Evolutionary conservation across 305 asterid species (phyloP).

Genomic region (Solanum hybrid): DNA sequence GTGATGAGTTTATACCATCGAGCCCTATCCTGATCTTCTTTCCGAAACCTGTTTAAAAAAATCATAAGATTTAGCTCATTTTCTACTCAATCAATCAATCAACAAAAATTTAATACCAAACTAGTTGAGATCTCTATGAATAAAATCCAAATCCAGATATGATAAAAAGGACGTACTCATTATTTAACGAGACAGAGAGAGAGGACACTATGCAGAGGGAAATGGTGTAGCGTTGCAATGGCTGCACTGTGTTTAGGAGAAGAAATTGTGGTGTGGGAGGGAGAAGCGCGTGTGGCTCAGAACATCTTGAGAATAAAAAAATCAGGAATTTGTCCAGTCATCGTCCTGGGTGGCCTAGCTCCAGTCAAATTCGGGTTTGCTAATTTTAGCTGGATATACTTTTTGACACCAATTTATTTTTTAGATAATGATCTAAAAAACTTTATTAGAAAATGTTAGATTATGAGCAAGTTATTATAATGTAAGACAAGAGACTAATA

Average conservation of each 20-base stretch:
- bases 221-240: not conserved
- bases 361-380: not conserved
- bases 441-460: not conserved
- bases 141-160: not conserved
- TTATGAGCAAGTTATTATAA: not conserved
- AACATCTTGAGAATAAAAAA: not conserved
- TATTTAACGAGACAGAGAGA: not conserved
- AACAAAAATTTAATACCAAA: not conserved
- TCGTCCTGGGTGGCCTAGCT: not conserved
- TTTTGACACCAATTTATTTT: not conserved
- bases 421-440: not conserved
- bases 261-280: not conserved
- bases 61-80: not conserved
- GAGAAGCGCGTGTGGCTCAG: not conserved
- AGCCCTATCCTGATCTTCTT: conserved; percentile 6
- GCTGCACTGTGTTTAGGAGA: not conserved
- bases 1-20: not conserved
- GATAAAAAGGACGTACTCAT: not conserved
- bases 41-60: not conserved
- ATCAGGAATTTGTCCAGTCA: not conserved
- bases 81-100: not conserved
- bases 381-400: not conserved
- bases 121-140: not conserved
- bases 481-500: not conserved
- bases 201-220: not conserved